A percentile compares a stretch with the other conserved stretches of the same genome.
phyloP scores from a whole-genome alignment of 129 eudicot species.

The Helianthus annuus region HanXRQr2.0-SUNRISE NC_035442.2:107133577-107134076 shows the following conservation, averaged over 20 bases:
- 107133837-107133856: not conserved
- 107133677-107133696: not conserved
- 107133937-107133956: not conserved
- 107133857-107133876: no score
- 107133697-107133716: conserved; percentile 17
- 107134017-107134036: not conserved
- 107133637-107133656: not conserved
- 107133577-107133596: conserved; percentile 14
- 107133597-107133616: conserved; percentile 1
- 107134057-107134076: conserved; percentile 12
- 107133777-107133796: conserved; percentile 22
- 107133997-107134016: conserved; percentile 8
- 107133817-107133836: not conserved
- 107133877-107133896: not conserved
- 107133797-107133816: not conserved
- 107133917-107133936: not conserved
- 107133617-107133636: not conserved
- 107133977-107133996: not conserved
- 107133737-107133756: not conserved
- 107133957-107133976: not conserved
- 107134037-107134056: conserved; percentile 15
- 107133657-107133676: conserved; percentile 14
- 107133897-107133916: not conserved
- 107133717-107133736: conserved; percentile 8
- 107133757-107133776: not conserved